A percentile compares a stretch with the other conserved stretches of the same genome.
Evolutionary conservation across 1,284 basidiomycete genomes (phyloP).

Genomic region (Cronartium quercuum): DNA sequence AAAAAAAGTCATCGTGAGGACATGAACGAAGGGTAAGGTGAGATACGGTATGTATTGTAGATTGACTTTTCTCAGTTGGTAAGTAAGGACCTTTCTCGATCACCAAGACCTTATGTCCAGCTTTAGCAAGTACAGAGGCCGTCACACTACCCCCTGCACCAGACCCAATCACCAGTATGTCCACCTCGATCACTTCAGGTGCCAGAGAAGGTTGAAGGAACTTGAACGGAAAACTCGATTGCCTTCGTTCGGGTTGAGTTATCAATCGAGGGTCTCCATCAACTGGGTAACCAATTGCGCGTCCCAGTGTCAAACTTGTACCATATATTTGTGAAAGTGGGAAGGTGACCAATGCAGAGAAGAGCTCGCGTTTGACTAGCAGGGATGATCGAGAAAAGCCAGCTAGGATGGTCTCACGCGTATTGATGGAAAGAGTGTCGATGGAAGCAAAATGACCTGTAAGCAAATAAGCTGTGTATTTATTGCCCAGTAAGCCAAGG

Average conservation of each 20-base stretch:
- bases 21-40: background rate
- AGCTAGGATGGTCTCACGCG: background rate
- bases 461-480: background rate
- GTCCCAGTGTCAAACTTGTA: background rate
- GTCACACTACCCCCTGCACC: slow-evolving; percentile 52
- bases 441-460: slow-evolving; percentile 10
- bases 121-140: slow-evolving; percentile 48
- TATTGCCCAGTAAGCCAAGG: background rate
- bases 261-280: slow-evolving; percentile 1
- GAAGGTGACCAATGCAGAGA: slow-evolving; percentile 6
- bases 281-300: slow-evolving; percentile 8
- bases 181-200: background rate
- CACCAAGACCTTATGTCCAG: slow-evolving; percentile 50
- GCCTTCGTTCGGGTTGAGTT: background rate
- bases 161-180: slow-evolving; percentile 50
- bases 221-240: background rate
- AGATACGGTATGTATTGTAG: background rate
- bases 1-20: background rate
- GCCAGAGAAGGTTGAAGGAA: background rate
- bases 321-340: background rate
- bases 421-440: background rate
- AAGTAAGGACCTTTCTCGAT: slow-evolving; percentile 53
- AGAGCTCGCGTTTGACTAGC: slow-evolving; percentile 2
- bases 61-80: slow-evolving; percentile 47
- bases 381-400: slow-evolving; percentile 3